Percentiles rank a stretch among this genome's conserved stretches.
phyloP scores from a whole-genome alignment of 495 filamentous ascomycete genomes.

The Xylaria grammica region DNA sequence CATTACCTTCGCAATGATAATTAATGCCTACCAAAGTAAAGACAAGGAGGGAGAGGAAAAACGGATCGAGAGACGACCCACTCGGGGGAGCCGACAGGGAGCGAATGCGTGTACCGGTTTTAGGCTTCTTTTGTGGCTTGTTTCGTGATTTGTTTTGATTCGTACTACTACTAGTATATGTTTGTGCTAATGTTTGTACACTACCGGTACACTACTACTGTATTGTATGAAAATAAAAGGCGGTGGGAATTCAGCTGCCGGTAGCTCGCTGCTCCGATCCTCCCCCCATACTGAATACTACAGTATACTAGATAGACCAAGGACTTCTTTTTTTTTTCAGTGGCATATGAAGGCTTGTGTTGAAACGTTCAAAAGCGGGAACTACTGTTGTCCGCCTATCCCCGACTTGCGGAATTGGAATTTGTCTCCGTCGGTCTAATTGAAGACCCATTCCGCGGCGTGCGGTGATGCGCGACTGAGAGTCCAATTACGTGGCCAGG shows the following conservation, averaged over 20 bases:
- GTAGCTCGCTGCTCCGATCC: not conserved
- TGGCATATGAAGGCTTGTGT: not conserved
- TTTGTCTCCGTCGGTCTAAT: conserved; percentile 8
- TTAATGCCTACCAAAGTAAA: not conserved
- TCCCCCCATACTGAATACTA: not conserved
- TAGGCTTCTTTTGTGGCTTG: not conserved
- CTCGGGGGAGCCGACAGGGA: not conserved
- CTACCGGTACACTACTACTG: no score
- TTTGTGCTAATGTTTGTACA: no score
- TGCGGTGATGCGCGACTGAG: no score
- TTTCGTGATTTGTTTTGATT: not conserved
- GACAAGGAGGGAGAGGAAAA: not conserved
- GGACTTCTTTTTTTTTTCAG: not conserved
- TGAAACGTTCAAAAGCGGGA: not conserved
- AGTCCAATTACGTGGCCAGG: no score
- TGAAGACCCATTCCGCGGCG: conserved; percentile 10
- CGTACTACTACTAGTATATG: no score
- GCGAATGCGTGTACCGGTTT: not conserved
- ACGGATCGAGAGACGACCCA: not conserved
- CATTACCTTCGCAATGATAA: not conserved
- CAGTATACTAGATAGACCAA: no score
- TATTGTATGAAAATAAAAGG: no score
- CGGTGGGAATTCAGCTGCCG: not conserved
- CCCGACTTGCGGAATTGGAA: not conserved
- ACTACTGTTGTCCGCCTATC: not conserved